Evolutionary conservation across 1,284 basidiomycete species (phyloP), one percentile per base, ranked within the genome.

Genomic region (Ceratobasidium sp.): DNA sequence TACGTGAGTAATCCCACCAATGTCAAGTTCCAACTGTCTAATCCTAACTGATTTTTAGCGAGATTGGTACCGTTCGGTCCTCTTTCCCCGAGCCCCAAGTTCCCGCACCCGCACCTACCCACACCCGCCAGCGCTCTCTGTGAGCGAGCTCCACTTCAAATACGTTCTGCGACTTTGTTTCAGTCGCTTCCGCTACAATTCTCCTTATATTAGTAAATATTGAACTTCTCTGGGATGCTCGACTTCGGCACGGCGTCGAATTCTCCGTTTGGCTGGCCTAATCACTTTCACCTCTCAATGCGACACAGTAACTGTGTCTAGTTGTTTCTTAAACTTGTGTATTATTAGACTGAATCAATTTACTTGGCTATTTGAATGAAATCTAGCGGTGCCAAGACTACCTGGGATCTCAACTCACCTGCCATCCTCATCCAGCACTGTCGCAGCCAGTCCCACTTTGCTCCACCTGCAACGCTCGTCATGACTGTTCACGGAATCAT

Each of bases 391-490:
- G 38, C 17, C 38, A 40, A 40, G 38, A 40, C 38, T 40, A 8
- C 17, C 8, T 8, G 38, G 17, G 8, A 8, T 17, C 38, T 17
- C 8, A 8, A 40, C 38, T 17, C 38, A 17, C 38, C 17, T 8
- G 17, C 17, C 8, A 17, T 8, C 10, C 10, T 17, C 38, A 40
- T 40, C 17, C 38, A 40, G 38, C 38, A 43, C 13, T 76, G 12
- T 69, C 76, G 43, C 60, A 6, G 1, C 0, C 87, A 85, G 70
- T 78, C 78, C 0, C 84, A 85, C 45, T 86, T 85, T 84, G 84
- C n/a, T n/a, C n/a, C n/a, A n/a, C n/a, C n/a, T n/a, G n/a, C n/a
- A n/a, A n/a, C n/a, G n/a, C n/a, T n/a, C n/a, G n/a, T n/a, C n/a
- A n/a, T n/a, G n/a, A n/a, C n/a, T n/a, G n/a, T n/a, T n/a, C n/a